A percentile compares a stretch with the other conserved stretches of the same genome.
These are phyloP conservation scores for Alnus glutinosa DNA, from an alignment of 306 rosid species.

Conservation along the genomic window DNA sequence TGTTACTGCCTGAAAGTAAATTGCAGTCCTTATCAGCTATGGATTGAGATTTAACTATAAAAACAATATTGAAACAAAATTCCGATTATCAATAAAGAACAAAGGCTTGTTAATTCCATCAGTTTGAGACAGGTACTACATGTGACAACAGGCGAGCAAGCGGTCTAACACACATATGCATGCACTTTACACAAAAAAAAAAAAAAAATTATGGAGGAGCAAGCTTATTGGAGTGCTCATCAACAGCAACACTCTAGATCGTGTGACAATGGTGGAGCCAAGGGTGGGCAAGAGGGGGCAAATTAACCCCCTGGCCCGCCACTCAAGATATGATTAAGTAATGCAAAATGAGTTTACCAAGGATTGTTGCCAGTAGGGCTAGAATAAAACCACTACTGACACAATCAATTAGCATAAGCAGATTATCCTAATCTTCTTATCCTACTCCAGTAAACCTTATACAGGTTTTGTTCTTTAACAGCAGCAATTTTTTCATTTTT, in stretches of 20 bases:
- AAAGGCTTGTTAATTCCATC: neutral
- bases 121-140: neutral
- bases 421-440: neutral
- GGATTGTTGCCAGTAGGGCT: neutral
- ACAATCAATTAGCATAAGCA: neutral
- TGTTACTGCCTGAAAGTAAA: constrained; percentile 59
- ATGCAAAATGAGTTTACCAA: neutral
- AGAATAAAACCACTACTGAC: neutral
- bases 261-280: too few relatives aligned
- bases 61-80: neutral
- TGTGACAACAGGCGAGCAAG: neutral
- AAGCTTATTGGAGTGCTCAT: neutral
- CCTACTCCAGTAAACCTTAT: neutral
- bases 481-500: neutral
- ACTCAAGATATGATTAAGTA: too few relatives aligned
- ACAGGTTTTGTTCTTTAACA: neutral
- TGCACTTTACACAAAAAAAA: neutral
- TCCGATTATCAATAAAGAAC: neutral
- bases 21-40: constrained; percentile 10
- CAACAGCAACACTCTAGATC: neutral
- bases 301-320: too few relatives aligned
- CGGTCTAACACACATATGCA: neutral
- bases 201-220: neutral
- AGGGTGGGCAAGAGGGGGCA: too few relatives aligned
- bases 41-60: neutral